Percentiles rank a stretch among this genome's conserved stretches.
These are phyloP conservation scores for Nicotiana obtusifolia DNA, from an alignment of 257 asterid species.

Conservation along the genomic window DNA sequence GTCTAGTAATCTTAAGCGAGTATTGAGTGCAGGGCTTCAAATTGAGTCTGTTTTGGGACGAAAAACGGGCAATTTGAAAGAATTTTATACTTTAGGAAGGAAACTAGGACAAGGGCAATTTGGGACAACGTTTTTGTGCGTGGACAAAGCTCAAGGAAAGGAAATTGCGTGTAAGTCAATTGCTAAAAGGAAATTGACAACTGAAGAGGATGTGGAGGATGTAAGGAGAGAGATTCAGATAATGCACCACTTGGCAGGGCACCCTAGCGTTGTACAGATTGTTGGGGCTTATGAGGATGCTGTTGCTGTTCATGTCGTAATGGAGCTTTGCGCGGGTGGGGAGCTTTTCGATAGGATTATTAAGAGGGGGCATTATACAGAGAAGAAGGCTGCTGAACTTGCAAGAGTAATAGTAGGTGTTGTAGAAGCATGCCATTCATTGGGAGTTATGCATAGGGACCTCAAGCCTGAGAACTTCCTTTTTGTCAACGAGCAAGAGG, in stretches of 20 bases:
- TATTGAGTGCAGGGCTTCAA: conserved; percentile 61
- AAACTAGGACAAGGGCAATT: conserved; percentile 90
- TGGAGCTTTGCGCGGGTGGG: conserved; percentile 85
- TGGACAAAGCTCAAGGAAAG: conserved; percentile 44
- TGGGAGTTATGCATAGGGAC: conserved; percentile 89
- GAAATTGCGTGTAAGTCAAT: conserved; percentile 77
- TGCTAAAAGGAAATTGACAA: conserved; percentile 61
- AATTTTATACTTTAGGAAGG: conserved; percentile 50
- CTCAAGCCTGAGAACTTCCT: conserved; percentile 87
- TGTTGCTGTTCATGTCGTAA: conserved; percentile 71
- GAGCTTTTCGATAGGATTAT: conserved; percentile 86
- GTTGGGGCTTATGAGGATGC: conserved; percentile 81
- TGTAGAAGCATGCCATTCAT: conserved; percentile 74
- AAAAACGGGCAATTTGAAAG: conserved; percentile 63
- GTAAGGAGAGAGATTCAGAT: conserved; percentile 85
- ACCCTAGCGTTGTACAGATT: conserved; percentile 55
- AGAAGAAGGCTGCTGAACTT: conserved; percentile 80
- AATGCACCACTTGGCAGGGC: conserved; percentile 80
- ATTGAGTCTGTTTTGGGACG: conserved; percentile 61
- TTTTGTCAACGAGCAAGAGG: conserved; percentile 56
- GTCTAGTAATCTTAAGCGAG: conserved; percentile 37
- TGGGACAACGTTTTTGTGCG: conserved; percentile 67
- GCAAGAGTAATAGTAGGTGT: conserved; percentile 73
- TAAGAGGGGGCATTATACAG: conserved; percentile 73
- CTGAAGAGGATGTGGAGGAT: conserved; percentile 74